Conservation (phyloP, 352 stramenopile genomes). For the Hyaloperonospora arabidopsidis region DNA sequence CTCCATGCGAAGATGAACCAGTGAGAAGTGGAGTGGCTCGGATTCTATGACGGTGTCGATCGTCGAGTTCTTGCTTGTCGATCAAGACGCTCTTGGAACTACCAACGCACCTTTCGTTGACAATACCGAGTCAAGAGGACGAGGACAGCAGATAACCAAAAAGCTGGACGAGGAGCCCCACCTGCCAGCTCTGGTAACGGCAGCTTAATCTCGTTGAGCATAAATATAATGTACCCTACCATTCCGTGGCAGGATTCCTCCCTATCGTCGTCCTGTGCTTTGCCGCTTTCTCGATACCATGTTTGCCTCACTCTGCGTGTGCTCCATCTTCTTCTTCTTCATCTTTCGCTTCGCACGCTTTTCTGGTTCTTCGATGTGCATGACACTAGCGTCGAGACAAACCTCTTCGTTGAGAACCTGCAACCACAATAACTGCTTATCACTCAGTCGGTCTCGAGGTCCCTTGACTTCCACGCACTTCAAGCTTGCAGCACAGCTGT, state of each 20-base stretch:
- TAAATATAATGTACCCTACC: too few species aligned
- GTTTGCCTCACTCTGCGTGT: not conserved
- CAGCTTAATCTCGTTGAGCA: too few species aligned
- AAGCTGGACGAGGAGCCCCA: too few species aligned
- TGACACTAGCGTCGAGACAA: slow-evolving; percentile 49
- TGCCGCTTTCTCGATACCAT: not conserved
- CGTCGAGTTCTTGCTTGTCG: too few species aligned
- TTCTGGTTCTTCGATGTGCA: slow-evolving; percentile 68
- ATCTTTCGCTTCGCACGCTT: slow-evolving; percentile 32
- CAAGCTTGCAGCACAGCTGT: slow-evolving; percentile 16
- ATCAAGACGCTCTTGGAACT: too few species aligned
- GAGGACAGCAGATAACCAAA: too few species aligned
- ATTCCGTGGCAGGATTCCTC: not conserved
- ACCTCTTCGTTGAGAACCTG: slow-evolving; percentile 50
- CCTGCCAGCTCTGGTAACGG: too few species aligned
- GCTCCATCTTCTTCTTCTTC: slow-evolving; percentile 8
- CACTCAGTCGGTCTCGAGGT: slow-evolving; percentile 69
- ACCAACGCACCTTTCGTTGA: too few species aligned
- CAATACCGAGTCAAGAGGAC: too few species aligned
- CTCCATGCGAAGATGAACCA: too few species aligned
- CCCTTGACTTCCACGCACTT: slow-evolving; percentile 86
- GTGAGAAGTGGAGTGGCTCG: too few species aligned
- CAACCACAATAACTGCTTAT: slow-evolving; percentile 80
- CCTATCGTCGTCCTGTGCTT: not conserved
- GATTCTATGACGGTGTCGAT: too few species aligned